phyloP scores from a whole-genome alignment of 2,329 filamentous ascomycete genomes.

The Lachnellula arida region DNA sequence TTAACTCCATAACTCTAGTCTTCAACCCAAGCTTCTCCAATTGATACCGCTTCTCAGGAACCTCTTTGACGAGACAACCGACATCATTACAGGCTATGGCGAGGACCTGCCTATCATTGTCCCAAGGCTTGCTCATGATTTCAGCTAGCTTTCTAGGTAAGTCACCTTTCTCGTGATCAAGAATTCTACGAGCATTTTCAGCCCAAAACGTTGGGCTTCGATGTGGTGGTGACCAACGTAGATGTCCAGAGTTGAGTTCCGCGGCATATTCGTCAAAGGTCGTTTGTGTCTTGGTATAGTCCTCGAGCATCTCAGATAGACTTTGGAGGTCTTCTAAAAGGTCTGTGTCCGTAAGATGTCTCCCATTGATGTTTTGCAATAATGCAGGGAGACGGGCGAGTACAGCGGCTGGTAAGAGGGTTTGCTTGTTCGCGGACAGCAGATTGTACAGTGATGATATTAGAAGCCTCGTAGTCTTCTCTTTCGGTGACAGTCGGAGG shows the following conservation, averaged over 20 bases:
- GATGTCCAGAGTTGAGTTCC: slow-evolving; percentile 63
- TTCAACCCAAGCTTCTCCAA: slow-evolving; percentile 66
- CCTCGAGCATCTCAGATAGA: slow-evolving; percentile 59
- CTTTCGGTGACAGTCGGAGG: slow-evolving; percentile 87
- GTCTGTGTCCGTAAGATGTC: slow-evolving; percentile 61
- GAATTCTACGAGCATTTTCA: slow-evolving; percentile 64
- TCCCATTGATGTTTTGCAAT: slow-evolving; percentile 57
- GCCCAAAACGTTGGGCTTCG: slow-evolving; percentile 67
- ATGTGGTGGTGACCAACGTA: slow-evolving; percentile 73
- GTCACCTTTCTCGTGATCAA: slow-evolving; percentile 62
- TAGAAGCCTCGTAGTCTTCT: slow-evolving; percentile 91
- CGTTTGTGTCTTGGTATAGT: slow-evolving; percentile 62
- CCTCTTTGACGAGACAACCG: slow-evolving; percentile 64
- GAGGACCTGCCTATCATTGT: slow-evolving; percentile 66
- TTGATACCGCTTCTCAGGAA: slow-evolving; percentile 60
- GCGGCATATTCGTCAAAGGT: slow-evolving; percentile 49
- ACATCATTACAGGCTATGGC: slow-evolving; percentile 72
- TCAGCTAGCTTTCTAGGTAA: slow-evolving; percentile 63
- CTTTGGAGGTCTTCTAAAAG: slow-evolving; percentile 57
- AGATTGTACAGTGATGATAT: slow-evolving; percentile 88
- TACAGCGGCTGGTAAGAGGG: slow-evolving; percentile 77
- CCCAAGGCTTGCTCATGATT: slow-evolving; percentile 63
- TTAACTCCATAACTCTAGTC: slow-evolving; percentile 65
- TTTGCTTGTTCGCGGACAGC: slow-evolving; percentile 63
- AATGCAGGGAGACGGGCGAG: slow-evolving; percentile 73